These are phyloP conservation scores for Capsicum chinense DNA, from an alignment of 257 asterid species.

Conservation along the genomic window DNA sequence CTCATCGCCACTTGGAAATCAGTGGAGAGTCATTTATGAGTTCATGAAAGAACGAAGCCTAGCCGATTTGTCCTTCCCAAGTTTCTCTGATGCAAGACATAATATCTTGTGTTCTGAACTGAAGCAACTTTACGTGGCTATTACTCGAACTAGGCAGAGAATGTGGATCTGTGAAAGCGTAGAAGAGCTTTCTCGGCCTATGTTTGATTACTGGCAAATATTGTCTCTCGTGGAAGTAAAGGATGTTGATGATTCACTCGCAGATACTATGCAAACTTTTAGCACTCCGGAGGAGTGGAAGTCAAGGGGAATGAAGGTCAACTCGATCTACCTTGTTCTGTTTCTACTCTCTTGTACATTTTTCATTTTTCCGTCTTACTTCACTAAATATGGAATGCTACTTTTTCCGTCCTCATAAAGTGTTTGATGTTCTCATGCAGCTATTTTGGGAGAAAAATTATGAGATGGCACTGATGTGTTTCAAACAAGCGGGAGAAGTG, in stretches of 20 bases:
- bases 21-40: constrained; percentile 71
- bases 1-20: constrained; percentile 59
- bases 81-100: constrained; percentile 55
- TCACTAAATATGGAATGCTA: neutral
- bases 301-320: constrained; percentile 62
- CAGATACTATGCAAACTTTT: constrained; percentile 61
- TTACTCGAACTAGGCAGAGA: constrained; percentile 70
- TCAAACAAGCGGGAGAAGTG: constrained; percentile 64
- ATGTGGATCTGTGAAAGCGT: constrained; percentile 67
- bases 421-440: constrained; percentile 38
- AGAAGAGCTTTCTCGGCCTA: constrained; percentile 55
- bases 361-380: neutral
- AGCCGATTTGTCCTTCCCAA: constrained; percentile 53
- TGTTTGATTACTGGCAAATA: constrained; percentile 66
- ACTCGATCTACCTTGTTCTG: neutral
- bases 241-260: constrained; percentile 54
- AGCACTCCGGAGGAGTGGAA: constrained; percentile 76
- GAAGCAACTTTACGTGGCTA: constrained; percentile 66
- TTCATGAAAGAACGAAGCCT: constrained; percentile 49
- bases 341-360: neutral
- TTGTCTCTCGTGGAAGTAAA: constrained; percentile 54
- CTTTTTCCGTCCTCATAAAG: neutral
- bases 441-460: constrained; percentile 65
- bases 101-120: constrained; percentile 63
- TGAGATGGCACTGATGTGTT: constrained; percentile 69